Evolutionary conservation across 1,284 basidiomycete species (phyloP).

Genomic region (Violaceomyces palustris): DNA sequence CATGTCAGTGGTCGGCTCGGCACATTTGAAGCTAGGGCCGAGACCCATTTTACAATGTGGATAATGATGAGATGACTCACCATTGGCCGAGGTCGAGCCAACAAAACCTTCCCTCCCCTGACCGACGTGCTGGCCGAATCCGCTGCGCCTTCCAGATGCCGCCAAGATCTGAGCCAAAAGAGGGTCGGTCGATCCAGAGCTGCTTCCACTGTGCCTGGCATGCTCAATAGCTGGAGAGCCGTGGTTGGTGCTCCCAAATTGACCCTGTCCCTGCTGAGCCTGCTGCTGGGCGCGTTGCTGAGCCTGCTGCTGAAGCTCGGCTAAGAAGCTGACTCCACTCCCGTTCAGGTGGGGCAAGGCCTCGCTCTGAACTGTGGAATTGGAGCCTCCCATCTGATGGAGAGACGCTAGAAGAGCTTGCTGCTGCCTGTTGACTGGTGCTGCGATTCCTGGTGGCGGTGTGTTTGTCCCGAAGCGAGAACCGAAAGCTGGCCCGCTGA

Average conservation of each 20-base stretch:
- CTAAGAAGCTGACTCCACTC: slow-evolving; percentile 17
- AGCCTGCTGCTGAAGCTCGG: slow-evolving; percentile 29
- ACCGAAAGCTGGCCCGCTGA: slow-evolving; percentile 20
- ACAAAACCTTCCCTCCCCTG: too few relatives aligned
- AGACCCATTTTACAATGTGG: too few relatives aligned
- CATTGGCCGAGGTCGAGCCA: too few relatives aligned
- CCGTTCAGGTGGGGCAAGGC: slow-evolving; percentile 17
- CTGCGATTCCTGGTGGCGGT: slow-evolving; percentile 21
- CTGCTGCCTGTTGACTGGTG: slow-evolving; percentile 27
- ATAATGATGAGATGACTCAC: too few relatives aligned
- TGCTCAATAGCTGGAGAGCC: slow-evolving; percentile 1
- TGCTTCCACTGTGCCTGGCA: slow-evolving; percentile 10
- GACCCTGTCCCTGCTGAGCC: slow-evolving; percentile 10
- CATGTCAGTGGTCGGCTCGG: slow-evolving; percentile 1
- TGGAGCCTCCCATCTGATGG: slow-evolving; percentile 18
- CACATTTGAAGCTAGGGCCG: too few relatives aligned
- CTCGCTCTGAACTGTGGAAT: slow-evolving; percentile 2
- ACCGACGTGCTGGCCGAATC: slow-evolving; percentile 5
- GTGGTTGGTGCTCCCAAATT: slow-evolving; percentile 8
- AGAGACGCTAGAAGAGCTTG: slow-evolving; percentile 28
- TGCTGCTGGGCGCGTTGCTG: slow-evolving; percentile 26
- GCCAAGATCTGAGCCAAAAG: slow-evolving; percentile 48
- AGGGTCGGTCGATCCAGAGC: slow-evolving; percentile 29
- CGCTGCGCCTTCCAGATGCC: slow-evolving; percentile 12
- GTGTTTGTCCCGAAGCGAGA: slow-evolving; percentile 24